Evolutionary conservation across 1,139 yeast genomes (phyloP).

Genomic region (Torulaspora pretoriensis): DNA sequence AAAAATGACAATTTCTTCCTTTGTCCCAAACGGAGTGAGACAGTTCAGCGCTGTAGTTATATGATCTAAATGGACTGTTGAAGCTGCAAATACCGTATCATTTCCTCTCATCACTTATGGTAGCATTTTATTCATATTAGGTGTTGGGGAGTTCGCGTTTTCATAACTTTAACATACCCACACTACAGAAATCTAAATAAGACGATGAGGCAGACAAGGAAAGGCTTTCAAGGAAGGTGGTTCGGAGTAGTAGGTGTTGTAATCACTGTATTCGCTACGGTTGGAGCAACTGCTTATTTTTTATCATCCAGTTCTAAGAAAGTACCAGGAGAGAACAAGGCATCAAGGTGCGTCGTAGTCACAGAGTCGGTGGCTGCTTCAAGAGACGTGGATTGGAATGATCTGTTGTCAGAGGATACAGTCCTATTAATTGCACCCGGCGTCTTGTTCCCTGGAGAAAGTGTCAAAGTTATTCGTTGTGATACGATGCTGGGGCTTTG

Average conservation of each 20-base stretch:
- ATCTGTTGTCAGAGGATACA: constrained; percentile 24
- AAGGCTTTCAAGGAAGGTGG: constrained; percentile 1
- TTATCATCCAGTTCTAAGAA: neutral
- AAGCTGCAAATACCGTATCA: constrained; percentile 28
- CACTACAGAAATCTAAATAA: neutral
- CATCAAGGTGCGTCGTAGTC: constrained; percentile 20
- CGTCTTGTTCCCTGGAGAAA: constrained; percentile 9
- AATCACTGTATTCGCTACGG: constrained; percentile 2
- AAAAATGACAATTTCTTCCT: constrained; percentile 35
- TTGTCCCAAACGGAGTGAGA: constrained; percentile 32
- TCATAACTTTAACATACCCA: neutral
- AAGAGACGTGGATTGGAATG: constrained; percentile 24
- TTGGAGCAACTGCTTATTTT: constrained; percentile 5
- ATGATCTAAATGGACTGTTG: constrained; percentile 36
- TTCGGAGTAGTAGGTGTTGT: constrained; percentile 2
- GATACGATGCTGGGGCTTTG: constrained; percentile 41
- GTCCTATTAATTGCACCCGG: constrained; percentile 26
- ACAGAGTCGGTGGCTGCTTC: constrained; percentile 15
- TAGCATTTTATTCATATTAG: neutral
- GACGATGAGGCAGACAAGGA: neutral
- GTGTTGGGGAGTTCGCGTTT: neutral
- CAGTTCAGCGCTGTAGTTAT: constrained; percentile 35
- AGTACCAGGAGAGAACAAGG: neutral
- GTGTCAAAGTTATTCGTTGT: constrained; percentile 39
- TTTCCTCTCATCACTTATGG: constrained; percentile 2